Evolutionary conservation across 2,329 filamentous ascomycete species (phyloP), one percentile per base, ranked within the genome.

Genomic region (Fusarium napiforme): DNA sequence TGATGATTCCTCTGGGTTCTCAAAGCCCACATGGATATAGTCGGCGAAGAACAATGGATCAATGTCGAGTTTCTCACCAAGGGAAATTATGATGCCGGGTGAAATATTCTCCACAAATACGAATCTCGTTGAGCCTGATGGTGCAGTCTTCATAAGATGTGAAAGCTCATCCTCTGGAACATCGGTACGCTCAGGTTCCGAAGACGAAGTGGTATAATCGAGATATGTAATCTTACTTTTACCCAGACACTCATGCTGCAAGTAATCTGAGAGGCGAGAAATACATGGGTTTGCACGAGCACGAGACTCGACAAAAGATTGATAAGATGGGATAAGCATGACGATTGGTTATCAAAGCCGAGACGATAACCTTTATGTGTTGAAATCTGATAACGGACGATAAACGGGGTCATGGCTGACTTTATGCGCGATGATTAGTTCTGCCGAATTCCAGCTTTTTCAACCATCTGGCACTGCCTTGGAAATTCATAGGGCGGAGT

Each of bases 31-130:
- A 6, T 56, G 52, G 1, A 56, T 42, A 14, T 56, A 56, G 11
- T 56, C 37, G 0, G 53, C 53, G 0, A 56, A 56, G 6, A 56
- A 56, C 14, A 56, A 19, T 0, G 52, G 52, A 4, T 56, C 52
- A 4, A 56, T 56, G 1, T 56, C 52, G 0, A 56, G 8, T 1
- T 23, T 42, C 2, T 42, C 37, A 0, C 36, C 52, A 10, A 56
- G 52, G 0, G 4, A 2, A 0, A 42, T 19, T 0, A 42, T 32
- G 10, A 42, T 9, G 0, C 37, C 7, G 0, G 52, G 52, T 5
- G 52, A 56, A 2, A 42, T 4, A 5, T 26, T 34, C 15, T 56
- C 52, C 0, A 56, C 26, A 42, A 42, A 56, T 0, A 42, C 10
- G 10, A 56, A 11, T 32, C 53, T 1, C 0, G 53, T 56, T 3